These are phyloP conservation scores for Kodamaea plutei DNA, from an alignment of 1,139 yeast genomes.

Conservation along the genomic window DNA sequence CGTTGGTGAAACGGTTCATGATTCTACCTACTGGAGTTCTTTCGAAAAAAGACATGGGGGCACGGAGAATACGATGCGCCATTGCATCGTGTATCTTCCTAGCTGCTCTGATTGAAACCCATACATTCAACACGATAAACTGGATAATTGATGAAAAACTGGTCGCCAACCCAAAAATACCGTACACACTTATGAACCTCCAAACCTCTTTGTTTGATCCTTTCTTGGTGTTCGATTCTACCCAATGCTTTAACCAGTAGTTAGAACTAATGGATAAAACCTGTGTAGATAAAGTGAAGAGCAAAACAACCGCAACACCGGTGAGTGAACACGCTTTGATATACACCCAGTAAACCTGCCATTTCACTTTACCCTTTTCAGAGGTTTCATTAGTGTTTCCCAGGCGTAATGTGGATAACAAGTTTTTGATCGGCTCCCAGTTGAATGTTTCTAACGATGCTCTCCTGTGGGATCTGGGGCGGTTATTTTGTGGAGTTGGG, in stretches of 20 bases:
- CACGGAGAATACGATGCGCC: conserved; percentile 21
- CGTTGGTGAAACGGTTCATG: conserved; percentile 58
- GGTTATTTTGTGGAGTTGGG: conserved; percentile 1
- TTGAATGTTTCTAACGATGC: conserved; percentile 32
- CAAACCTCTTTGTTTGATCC: conserved; percentile 23
- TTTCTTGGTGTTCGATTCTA: conserved; percentile 38
- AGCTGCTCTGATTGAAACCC: conserved; percentile 23
- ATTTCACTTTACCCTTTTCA: conserved; percentile 26
- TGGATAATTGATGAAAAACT: conserved; percentile 20
- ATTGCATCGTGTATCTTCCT: conserved; percentile 22
- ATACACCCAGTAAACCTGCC: conserved; percentile 22
- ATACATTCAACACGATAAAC: conserved; percentile 15
- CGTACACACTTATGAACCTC: conserved; percentile 24
- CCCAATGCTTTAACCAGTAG: conserved; percentile 61
- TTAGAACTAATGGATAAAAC: conserved; percentile 31
- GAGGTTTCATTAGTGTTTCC: conserved; percentile 23
- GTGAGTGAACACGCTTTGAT: conserved; percentile 22
- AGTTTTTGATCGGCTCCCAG: conserved; percentile 28
- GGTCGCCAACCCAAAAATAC: conserved; percentile 25
- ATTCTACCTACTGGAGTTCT: conserved; percentile 30
- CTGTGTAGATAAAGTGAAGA: conserved; percentile 12
- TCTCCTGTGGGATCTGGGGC: conserved; percentile 15
- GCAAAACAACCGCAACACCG: conserved; percentile 17
- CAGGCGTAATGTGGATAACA: conserved; percentile 22
- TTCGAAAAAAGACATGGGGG: conserved; percentile 32